Percentiles rank a stretch among this genome's conserved stretches.
Evolutionary conservation across 1,139 yeast species (phyloP).

Genomic region (Taiozyma onychis): DNA sequence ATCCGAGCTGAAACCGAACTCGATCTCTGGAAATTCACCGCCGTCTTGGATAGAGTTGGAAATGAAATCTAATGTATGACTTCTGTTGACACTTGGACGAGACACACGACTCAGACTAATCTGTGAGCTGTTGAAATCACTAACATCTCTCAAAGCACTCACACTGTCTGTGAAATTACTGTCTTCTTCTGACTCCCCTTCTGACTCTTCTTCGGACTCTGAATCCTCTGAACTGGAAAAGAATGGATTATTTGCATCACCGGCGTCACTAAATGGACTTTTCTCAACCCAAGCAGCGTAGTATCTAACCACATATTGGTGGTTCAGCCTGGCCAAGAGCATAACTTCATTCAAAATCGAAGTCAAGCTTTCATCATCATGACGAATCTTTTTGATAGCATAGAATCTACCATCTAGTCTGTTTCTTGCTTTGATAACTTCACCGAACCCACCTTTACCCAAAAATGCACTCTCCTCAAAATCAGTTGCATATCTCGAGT

Average conservation of each 20-base stretch:
- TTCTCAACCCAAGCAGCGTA: constrained; percentile 97
- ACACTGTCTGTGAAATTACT: constrained; percentile 6
- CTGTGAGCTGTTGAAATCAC: constrained; percentile 3
- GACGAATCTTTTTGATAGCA: constrained; percentile 89
- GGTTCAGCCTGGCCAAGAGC: constrained; percentile 85
- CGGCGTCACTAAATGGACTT: constrained; percentile 29
- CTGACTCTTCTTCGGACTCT: constrained; percentile 22
- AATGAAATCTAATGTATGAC: constrained; percentile 49
- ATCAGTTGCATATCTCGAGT: constrained; percentile 67
- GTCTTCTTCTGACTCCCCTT: constrained; percentile 17
- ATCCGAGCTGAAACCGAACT: constrained; percentile 43
- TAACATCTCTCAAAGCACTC: neutral
- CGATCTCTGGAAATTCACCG: constrained; percentile 45
- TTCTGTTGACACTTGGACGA: constrained; percentile 23
- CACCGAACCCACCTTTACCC: constrained; percentile 98
- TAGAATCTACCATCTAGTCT: constrained; percentile 91
- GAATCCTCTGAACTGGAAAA: constrained; percentile 27
- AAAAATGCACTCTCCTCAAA: constrained; percentile 89
- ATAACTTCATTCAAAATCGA: constrained; percentile 85
- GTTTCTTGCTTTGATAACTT: constrained; percentile 92
- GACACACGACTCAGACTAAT: constrained; percentile 5
- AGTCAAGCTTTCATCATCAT: constrained; percentile 72
- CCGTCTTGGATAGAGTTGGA: constrained; percentile 47
- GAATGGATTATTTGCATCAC: constrained; percentile 24
- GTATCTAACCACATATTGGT: constrained; percentile 92